Evolutionary conservation across 768 basidiomycete species (phyloP).

Genomic region (Infundibulicybe gibba): DNA sequence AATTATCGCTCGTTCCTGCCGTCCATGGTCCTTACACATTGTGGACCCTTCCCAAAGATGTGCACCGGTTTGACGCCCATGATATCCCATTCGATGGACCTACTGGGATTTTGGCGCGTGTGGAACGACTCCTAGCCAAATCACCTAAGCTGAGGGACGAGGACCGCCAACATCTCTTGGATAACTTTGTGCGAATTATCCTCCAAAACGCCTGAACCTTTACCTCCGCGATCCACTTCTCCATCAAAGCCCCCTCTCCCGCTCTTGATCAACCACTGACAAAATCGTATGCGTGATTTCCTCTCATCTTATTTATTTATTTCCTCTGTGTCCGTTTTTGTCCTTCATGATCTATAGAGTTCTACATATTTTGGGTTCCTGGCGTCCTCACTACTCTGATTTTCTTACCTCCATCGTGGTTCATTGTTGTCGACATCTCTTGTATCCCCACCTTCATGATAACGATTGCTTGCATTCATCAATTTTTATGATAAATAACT

Average conservation of each 20-base stretch:
- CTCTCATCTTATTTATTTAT: not conserved
- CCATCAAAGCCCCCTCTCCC: not conserved
- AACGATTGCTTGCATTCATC: not conserved
- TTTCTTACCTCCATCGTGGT: not conserved
- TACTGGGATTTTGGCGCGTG: slow-evolving; percentile 60
- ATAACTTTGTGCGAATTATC: slow-evolving; percentile 59
- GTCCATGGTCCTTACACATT: slow-evolving; percentile 6
- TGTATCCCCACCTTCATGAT: too few species aligned
- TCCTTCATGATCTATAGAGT: not conserved
- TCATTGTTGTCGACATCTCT: too few species aligned
- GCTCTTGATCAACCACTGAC: not conserved
- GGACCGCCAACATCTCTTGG: slow-evolving; percentile 50
- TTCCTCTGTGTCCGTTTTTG: not conserved
- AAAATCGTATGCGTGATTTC: not conserved
- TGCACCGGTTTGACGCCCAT: slow-evolving; percentile 71
- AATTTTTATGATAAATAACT: slow-evolving; percentile 1
- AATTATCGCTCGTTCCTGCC: slow-evolving; percentile 3
- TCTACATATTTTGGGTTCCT: not conserved
- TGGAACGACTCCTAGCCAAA: slow-evolving; percentile 54
- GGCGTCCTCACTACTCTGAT: not conserved
- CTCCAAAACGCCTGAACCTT: slow-evolving; percentile 38
- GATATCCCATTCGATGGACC: slow-evolving; percentile 75
- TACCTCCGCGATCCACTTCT: not conserved
- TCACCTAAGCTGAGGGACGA: slow-evolving; percentile 43
- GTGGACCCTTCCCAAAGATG: slow-evolving; percentile 41